These are phyloP conservation scores for Ochetophila trinervis DNA, from an alignment of 306 rosid genomes.

Conservation along the genomic window DNA sequence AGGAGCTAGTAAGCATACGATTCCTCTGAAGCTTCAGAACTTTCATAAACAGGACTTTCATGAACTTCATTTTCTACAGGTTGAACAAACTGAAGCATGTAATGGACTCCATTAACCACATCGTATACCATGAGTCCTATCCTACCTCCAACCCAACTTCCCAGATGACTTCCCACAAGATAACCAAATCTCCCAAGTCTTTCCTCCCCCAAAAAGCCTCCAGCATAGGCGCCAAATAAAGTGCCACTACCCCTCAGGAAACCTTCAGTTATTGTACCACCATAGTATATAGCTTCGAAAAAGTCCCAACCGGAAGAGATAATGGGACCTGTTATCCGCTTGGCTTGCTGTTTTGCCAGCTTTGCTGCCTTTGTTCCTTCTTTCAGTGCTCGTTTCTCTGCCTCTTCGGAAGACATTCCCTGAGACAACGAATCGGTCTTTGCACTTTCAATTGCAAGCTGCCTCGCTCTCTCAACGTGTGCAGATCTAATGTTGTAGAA, in stretches of 20 bases:
- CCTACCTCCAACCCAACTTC: conserved; percentile 95
- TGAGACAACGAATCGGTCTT: conserved; percentile 52
- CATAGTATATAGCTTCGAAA: conserved; percentile 79
- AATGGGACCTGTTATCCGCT: conserved; percentile 67
- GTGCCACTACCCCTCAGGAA: conserved; percentile 73
- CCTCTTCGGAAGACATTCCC: conserved; percentile 43
- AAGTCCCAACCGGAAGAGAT: conserved; percentile 92
- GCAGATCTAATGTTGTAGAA: conserved; percentile 58
- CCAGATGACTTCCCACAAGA: conserved; percentile 81
- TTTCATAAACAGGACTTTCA: conserved; percentile 27
- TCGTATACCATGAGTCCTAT: conserved; percentile 80
- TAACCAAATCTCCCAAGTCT: conserved; percentile 80
- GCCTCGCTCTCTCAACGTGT: conserved; percentile 63
- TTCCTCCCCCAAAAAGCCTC: conserved; percentile 71
- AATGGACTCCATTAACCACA: conserved; percentile 68
- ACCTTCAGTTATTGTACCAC: conserved; percentile 68
- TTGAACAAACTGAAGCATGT: conserved; percentile 46
- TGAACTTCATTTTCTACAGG: conserved; percentile 28
- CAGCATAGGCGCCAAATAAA: conserved; percentile 60
- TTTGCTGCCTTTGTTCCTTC: conserved; percentile 79
- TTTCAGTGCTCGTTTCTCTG: conserved; percentile 57
- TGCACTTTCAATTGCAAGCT: conserved; percentile 45
- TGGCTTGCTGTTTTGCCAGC: conserved; percentile 56
- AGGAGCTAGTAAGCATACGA: conserved; percentile 28
- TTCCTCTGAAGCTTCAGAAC: conserved; percentile 30